Evolutionary conservation across 2,329 filamentous ascomycete species (phyloP), one percentile per base, ranked within the genome.

Genomic region (Xylaria digitata): DNA sequence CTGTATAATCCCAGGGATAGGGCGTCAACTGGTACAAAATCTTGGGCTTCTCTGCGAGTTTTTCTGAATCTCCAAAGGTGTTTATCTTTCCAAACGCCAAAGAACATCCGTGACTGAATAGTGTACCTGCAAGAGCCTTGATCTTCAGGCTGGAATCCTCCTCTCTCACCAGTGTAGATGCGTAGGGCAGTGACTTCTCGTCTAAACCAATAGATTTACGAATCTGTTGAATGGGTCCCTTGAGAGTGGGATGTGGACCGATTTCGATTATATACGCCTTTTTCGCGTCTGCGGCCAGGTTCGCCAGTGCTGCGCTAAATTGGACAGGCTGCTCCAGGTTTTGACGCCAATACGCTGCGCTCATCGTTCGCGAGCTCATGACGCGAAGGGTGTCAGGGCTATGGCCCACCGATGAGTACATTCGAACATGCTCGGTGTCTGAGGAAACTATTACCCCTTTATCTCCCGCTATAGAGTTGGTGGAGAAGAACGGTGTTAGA

Each of bases 221-320:
- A 7, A 71, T 78, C 54, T 79, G 75, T 17, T 70, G 71, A 0
- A 77, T 70, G 0, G 79, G 78, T 0, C 73, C 76, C 62, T 80
- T 78, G 1, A 81, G 72, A 11, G 78, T 76, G 9, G 75, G 72
- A 65, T 71, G 64, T 0, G 70, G 70, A 0, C 69, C 70, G 0
- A 71, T 53, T 23, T 72, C 67, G 2, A 72, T 45, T 15, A 70
- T 17, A 2, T 65, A 60, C 0, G 5, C 15, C 1, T 48, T 0
- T n/a, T n/a, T n/a, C 6, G 6, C 11, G 0, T 11, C 8, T 6
- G 2, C 17, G 9, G 1, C n/a, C 2, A 67, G 9, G 6, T 23
- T 30, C 4, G 3, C 42, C 2, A 71, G 1, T 11, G 61, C 69
- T 0, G 23, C 1, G 9, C 5, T 32, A 34, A 71, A 71, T 6